These are phyloP conservation scores for Rhodotorula toruloides DNA, from an alignment of 768 basidiomycete genomes.

Conservation along the genomic window DNA sequence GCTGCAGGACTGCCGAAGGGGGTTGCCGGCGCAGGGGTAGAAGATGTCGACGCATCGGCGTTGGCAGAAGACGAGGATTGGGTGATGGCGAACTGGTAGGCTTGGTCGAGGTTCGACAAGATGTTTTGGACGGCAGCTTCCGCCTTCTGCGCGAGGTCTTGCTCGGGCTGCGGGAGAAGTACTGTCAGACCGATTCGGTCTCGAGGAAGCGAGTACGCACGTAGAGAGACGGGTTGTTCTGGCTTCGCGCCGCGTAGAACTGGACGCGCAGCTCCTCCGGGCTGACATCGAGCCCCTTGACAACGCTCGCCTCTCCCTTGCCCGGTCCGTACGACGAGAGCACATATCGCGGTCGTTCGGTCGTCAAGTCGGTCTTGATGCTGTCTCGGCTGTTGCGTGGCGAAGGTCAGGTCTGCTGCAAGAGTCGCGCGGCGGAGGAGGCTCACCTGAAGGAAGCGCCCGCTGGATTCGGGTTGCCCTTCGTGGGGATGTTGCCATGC, in stretches of 20 bases:
- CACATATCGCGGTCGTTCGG: conserved; percentile 72
- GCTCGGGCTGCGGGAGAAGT: conserved; percentile 14
- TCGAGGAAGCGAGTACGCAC: conserved; percentile 3
- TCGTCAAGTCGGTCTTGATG: conserved; percentile 61
- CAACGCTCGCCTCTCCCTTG: conserved; percentile 64
- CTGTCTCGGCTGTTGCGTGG: conserved; percentile 55
- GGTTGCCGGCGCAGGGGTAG: not conserved
- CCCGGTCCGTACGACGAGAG: conserved; percentile 71
- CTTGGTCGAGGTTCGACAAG: conserved; percentile 34
- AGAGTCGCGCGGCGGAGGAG: too few relatives aligned
- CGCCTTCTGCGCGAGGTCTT: conserved; percentile 23
- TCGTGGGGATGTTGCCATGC: conserved; percentile 52
- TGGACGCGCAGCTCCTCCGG: conserved; percentile 68
- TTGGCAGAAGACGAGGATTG: conserved; percentile 1
- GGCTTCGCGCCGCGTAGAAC: conserved; percentile 25
- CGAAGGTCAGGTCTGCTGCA: too few relatives aligned
- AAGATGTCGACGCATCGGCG: not conserved
- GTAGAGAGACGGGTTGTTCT: conserved; percentile 31
- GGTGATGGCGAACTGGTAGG: conserved; percentile 28
- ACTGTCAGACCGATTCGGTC: accelerated
- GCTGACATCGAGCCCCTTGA: conserved; percentile 65
- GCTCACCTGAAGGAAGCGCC: conserved; percentile 30
- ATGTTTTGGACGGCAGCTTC: conserved; percentile 26
- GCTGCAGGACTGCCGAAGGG: conserved; percentile 6
- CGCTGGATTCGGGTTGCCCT: conserved; percentile 38